Conservation (phyloP, 2,329 filamentous ascomycete species). For the Sporothrix brunneoviolacea region DNA sequence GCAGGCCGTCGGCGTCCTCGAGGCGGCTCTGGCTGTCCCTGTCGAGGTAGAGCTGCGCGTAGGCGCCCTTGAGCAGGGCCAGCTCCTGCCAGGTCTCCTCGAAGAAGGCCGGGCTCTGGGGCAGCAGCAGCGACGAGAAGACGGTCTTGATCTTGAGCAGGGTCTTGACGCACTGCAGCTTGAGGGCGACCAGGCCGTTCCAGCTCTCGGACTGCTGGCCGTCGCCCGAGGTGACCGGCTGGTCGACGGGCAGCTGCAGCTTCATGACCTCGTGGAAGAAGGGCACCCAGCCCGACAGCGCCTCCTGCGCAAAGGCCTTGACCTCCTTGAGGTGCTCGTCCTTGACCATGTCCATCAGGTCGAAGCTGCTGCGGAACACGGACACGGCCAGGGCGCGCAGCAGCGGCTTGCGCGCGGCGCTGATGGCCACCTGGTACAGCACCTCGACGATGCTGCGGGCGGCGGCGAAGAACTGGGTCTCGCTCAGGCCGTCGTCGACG, state of each 20-base stretch:
- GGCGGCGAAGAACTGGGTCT: constrained; percentile 90
- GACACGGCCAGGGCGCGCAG: constrained; percentile 80
- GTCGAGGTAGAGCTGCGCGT: constrained; percentile 78
- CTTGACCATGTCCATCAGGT: constrained; percentile 93
- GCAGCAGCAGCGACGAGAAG: constrained; percentile 73
- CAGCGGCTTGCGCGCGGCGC: constrained; percentile 64
- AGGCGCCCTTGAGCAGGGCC: constrained; percentile 61
- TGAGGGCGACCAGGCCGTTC: constrained; percentile 77
- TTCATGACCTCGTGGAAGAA: constrained; percentile 81
- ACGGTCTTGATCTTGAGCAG: constrained; percentile 81
- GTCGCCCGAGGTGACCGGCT: constrained; percentile 36
- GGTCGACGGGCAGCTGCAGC: constrained; percentile 62
- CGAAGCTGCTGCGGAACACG: constrained; percentile 86
- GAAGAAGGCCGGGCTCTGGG: constrained; percentile 78
- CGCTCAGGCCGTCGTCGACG: constrained; percentile 87
- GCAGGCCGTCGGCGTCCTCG: constrained; percentile 84
- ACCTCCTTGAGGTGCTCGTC: constrained; percentile 84
- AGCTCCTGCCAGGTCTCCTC: constrained; percentile 86
- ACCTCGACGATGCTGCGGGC: constrained; percentile 78
- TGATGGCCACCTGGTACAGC: constrained; percentile 75
- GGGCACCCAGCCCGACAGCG: constrained; percentile 76
- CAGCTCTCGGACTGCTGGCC: constrained; percentile 58
- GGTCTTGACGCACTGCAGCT: constrained; percentile 90
- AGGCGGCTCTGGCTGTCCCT: constrained; percentile 80
- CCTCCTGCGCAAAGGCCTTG: constrained; percentile 81